phyloP scores from a whole-genome alignment of 202 grass and related monocot species.

The Zoysia matrella region DNA sequence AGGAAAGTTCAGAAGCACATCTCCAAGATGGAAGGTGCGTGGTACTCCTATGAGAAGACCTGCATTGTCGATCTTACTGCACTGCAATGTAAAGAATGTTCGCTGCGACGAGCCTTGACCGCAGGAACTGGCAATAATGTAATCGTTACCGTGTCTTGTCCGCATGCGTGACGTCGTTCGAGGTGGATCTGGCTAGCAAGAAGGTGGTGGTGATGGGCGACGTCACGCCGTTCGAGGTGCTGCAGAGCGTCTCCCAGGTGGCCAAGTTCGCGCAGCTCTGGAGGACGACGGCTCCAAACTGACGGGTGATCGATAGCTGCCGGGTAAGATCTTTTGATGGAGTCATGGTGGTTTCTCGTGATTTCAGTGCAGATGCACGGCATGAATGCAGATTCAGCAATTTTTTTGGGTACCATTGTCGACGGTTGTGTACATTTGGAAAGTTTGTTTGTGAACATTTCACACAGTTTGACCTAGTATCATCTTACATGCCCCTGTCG shows the following conservation, averaged over 20 bases:
- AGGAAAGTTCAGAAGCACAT: too few species aligned
- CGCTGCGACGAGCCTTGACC: neutral
- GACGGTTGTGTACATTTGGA: too few species aligned
- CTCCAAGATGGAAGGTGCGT: constrained; percentile 13
- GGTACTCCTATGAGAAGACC: neutral
- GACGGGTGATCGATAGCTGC: neutral
- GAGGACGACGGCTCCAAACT: constrained; percentile 11
- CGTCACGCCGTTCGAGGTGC: constrained; percentile 61
- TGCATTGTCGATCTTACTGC: neutral
- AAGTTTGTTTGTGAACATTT: too few species aligned
- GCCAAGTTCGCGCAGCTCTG: constrained; percentile 46
- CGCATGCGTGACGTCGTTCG: constrained; percentile 63
- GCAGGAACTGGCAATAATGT: neutral
- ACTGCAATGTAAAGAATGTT: neutral
- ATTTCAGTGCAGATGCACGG: neutral
- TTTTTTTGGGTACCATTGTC: too few species aligned
- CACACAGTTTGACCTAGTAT: too few species aligned
- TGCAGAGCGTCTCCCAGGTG: constrained; percentile 73
- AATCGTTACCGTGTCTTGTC: neutral
- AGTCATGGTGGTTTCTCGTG: neutral
- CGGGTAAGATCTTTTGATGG: neutral
- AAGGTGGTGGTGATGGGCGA: constrained; percentile 79
- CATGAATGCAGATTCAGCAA: neutral
- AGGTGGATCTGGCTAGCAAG: constrained; percentile 70
- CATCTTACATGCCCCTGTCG: too few species aligned